Evolutionary conservation across 176 grass and related monocot species (phyloP), one percentile per base, ranked within the genome.

Genomic region (Cocos nucifera): DNA sequence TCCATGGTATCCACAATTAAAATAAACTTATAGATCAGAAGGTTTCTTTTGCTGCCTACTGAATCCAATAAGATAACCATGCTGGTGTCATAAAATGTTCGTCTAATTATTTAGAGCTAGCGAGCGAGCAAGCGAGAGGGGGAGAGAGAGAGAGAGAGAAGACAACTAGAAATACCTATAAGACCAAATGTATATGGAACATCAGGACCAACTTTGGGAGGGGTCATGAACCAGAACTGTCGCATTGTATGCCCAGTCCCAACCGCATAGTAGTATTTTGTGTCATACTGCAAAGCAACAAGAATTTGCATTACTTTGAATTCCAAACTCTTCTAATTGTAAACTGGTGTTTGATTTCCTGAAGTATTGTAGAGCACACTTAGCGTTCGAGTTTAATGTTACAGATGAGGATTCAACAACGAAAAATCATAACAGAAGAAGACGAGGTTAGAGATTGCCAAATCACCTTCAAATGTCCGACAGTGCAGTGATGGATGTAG

Each of bases 131-230:
- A 10, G 32, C 2, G 32, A 10, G 8, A 10, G 32, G 1, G 30
- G 1, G 30, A 9, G 32, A 10, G 32, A 3, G 21, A 21, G 21
- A 21, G 21, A 21, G 21, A 21, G 21, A 35, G 35, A 44, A 2
- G 9, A 44, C 35, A 44, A 72, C 14, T 26, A 28, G 15, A 50
- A 9, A 48, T 80, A 89, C 86, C 86, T 67, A 89, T 89, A 22
- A 89, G 75, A 58, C 86, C 90, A 69, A 95, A 90, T 64, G 82
- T 95, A 58, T 89, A 95, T 5, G 86, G 90, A 73, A 95, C 83
- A 78, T 95, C 86, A 61, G 86, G 86, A 23, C 80, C 86, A 28
- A 79, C 76, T 81, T 73, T 77, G 27, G 90, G 90, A 76, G 90
- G 86, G 2, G 86, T 90, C 44, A 51, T 84, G 77, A 95, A 95